Base-by-base conservation (phyloP, 179 eudicot species). In the Nepenthes alata region DNA sequence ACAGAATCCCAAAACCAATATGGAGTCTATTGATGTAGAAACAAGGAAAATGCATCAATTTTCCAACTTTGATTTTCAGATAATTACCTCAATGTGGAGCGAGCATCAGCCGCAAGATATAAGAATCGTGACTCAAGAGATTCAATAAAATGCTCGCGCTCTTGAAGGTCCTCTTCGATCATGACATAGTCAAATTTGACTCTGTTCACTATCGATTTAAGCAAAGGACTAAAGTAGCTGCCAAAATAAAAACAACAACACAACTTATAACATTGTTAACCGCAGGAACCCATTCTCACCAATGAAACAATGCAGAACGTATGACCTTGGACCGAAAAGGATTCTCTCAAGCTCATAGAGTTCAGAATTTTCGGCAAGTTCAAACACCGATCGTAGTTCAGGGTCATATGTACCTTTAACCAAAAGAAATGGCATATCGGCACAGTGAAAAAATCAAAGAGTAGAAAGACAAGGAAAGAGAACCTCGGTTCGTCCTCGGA, bases 31-130 rank as follows among this genome's bases (percentile, higher is more conserved):
- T 9, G 25, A 68, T 1, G 9, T 6, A 65, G 57, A 35, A 16
- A 12, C 11, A 4, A 56, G 15, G 4, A 35, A 55, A 41, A 41
- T 41, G 45, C 45, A 41, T 7, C 5, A 41, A 7, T 41, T 25
- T 25, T 25, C 25, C 25, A 41, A 41, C 45, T 4, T 4, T 41
- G 5, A 4, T 41, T 41, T 41, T 35, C 25, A n/a, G 37, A 14
- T 37, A 67, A 25, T 25, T 25, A 88, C 97, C 98, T 91, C 75
- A 91, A 62, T n/a, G 89, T 84, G 39, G 89, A 86, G 15, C 88
- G 91, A 57, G 98, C 98, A 81, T 91, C 98, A 61, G 98, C 96
- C 48, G 98, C 98, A 34, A 91, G 98, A 77, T 68, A 91, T 48
- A 91, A 74, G 68, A 91, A 91, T 58, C 96, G 76, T 12, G 91